phyloP scores from a whole-genome alignment of 805 yeast genomes.

The Maudiozyma bulderi region DNA sequence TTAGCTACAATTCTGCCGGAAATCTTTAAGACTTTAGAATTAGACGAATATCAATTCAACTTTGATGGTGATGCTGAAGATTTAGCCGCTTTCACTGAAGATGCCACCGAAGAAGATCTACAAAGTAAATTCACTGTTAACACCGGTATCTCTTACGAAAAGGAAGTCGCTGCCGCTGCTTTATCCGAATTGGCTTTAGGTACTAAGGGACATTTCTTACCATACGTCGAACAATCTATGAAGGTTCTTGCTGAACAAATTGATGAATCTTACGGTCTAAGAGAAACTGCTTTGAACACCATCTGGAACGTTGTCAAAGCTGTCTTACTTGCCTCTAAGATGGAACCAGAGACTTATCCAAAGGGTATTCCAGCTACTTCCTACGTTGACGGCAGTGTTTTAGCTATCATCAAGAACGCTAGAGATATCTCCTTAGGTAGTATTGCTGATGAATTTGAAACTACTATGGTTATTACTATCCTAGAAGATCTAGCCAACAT shows the following conservation, averaged over 20 bases:
- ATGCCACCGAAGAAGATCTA: slow-evolving; percentile 49
- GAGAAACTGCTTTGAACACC: slow-evolving; percentile 74
- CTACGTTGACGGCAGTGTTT: slow-evolving; percentile 48
- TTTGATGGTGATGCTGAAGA: slow-evolving; percentile 44
- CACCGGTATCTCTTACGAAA: slow-evolving; percentile 91
- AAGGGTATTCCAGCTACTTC: slow-evolving; percentile 54
- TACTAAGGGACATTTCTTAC: slow-evolving; percentile 70
- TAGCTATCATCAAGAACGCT: slow-evolving; percentile 53
- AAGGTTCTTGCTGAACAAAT: slow-evolving; percentile 58
- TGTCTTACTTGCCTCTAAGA: slow-evolving; percentile 41
- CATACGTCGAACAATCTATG: slow-evolving; percentile 63
- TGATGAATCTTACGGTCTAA: slow-evolving; percentile 81
- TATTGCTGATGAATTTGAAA: slow-evolving; percentile 73
- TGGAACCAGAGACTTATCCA: slow-evolving; percentile 45
- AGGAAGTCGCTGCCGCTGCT: slow-evolving; percentile 90
- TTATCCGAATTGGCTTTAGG: slow-evolving; percentile 81
- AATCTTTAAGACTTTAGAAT: slow-evolving; percentile 72
- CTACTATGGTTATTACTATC: slow-evolving; percentile 68
- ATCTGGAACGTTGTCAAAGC: slow-evolving; percentile 78
- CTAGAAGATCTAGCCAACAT: slow-evolving; percentile 67
- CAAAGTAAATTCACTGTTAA: slow-evolving; percentile 74
- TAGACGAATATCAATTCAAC: slow-evolving; percentile 71
- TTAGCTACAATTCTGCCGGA: slow-evolving; percentile 75
- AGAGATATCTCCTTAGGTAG: slow-evolving; percentile 55
- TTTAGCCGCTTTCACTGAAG: slow-evolving; percentile 35